Evolutionary conservation across 768 basidiomycete species (phyloP).

Genomic region (Rhodotorula kratochvilovae): DNA sequence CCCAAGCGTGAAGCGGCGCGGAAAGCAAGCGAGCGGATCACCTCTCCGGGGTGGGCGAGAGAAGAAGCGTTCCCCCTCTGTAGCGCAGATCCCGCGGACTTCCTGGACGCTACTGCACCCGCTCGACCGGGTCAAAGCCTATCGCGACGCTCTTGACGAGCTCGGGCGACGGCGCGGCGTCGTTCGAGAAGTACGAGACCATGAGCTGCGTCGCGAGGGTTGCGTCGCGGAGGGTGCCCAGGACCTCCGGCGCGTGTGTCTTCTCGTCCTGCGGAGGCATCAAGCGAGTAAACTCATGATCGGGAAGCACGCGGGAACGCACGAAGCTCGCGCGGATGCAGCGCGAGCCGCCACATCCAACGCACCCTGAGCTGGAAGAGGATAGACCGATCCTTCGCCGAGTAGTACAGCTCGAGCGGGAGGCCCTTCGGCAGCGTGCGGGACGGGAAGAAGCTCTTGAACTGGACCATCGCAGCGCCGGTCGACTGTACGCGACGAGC

Average conservation of each 20-base stretch:
- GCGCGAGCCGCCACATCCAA: no score
- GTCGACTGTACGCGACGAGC: conserved; percentile 36
- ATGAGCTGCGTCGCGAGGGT: conserved; percentile 47
- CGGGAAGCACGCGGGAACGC: no score
- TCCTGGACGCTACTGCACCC: not conserved
- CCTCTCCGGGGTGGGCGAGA: not conserved
- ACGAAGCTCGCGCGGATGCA: not conserved
- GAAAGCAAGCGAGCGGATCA: not conserved
- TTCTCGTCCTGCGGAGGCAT: conserved; percentile 1
- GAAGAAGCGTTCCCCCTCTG: not conserved
- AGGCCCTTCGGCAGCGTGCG: conserved; percentile 45
- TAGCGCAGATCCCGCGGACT: no score
- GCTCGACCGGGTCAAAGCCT: conserved; percentile 8
- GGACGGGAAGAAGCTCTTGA: conserved; percentile 49
- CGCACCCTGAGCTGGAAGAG: conserved; percentile 47
- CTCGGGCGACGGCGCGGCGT: conserved; percentile 21
- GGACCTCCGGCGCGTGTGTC: conserved; percentile 37
- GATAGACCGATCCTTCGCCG: conserved; percentile 42
- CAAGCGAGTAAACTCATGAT: no score
- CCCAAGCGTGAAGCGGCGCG: not conserved
- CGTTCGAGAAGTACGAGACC: conserved; percentile 48
- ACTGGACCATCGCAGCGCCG: conserved; percentile 43
- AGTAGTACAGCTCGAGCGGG: conserved; percentile 44
- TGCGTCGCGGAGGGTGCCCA: conserved; percentile 45
- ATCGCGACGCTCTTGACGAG: conserved; percentile 25